These are phyloP conservation scores for Pythium volutum DNA, from an alignment of 352 stramenopile genomes.

Conservation along the genomic window DNA sequence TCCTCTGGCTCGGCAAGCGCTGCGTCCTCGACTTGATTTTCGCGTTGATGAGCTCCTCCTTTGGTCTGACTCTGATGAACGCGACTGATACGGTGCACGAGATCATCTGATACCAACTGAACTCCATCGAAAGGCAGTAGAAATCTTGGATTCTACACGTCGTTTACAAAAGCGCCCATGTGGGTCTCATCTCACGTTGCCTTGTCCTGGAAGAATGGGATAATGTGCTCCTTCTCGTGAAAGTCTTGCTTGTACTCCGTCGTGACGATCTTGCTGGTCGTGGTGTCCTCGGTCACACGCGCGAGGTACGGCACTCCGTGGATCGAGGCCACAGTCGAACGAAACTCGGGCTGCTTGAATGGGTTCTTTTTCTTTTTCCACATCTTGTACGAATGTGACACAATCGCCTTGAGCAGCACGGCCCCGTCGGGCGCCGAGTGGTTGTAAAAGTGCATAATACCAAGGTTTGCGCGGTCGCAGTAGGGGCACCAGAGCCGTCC, in stretches of 20 bases:
- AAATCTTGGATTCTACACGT: conserved; percentile 7
- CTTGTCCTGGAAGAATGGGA: conserved; percentile 38
- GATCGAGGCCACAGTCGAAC: conserved; percentile 48
- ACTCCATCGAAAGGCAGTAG: conserved; percentile 3
- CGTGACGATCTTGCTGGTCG: conserved; percentile 36
- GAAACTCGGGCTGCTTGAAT: conserved; percentile 60
- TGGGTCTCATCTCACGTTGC: neutral
- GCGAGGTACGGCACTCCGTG: conserved; percentile 67
- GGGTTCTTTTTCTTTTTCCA: conserved; percentile 81
- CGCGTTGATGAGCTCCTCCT: conserved; percentile 6
- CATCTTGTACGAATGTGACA: conserved; percentile 50
- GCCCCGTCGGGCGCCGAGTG: conserved; percentile 52
- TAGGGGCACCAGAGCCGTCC: conserved; percentile 80
- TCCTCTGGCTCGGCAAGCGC: neutral
- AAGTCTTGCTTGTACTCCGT: conserved; percentile 48
- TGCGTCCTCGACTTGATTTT: neutral
- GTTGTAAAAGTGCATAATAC: conserved; percentile 77
- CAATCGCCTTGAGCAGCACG: conserved; percentile 55
- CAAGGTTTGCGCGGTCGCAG: conserved; percentile 71
- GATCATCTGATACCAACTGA: neutral
- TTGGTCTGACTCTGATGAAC: conserved; percentile 7
- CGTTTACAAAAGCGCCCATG: conserved; percentile 4
- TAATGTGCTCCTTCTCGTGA: conserved; percentile 36
- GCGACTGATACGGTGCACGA: too few relatives aligned
- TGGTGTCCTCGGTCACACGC: conserved; percentile 42